Percentiles rank a stretch among this genome's conserved stretches.
These are phyloP conservation scores for Martensiomyces pterosporus DNA, from an alignment of 192 early-diverging fungal species.

Conservation along the genomic window DNA sequence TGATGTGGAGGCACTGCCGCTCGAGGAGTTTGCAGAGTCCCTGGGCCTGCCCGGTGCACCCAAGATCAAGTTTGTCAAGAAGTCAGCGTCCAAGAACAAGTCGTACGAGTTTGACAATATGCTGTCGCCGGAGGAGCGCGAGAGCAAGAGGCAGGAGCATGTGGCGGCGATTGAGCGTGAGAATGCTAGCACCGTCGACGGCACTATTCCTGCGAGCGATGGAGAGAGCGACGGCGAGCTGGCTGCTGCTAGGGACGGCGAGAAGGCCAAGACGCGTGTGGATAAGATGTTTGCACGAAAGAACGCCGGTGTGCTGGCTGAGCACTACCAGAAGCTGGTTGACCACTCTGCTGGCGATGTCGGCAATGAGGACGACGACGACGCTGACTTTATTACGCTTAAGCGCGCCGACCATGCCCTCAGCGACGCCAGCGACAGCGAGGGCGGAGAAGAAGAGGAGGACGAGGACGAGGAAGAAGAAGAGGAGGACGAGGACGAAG, in stretches of 20 bases:
- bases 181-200: slow-evolving; percentile 18
- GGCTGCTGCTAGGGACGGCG: slow-evolving; percentile 27
- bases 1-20: slow-evolving; percentile 79
- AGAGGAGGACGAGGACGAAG: slow-evolving; percentile 40
- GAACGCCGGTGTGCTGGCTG: slow-evolving; percentile 85
- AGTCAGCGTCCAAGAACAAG: slow-evolving; percentile 61
- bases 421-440: slow-evolving; percentile 46
- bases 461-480: slow-evolving; percentile 25
- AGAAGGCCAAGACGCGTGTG: slow-evolving; percentile 64
- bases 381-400: slow-evolving; percentile 80
- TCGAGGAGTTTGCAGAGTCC: slow-evolving; percentile 81
- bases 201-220: slow-evolving; percentile 6
- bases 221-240: slow-evolving; percentile 29
- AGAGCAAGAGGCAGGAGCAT: slow-evolving; percentile 14
- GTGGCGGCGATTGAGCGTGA: slow-evolving; percentile 26
- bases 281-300: slow-evolving; percentile 92
- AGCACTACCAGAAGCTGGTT: slow-evolving; percentile 85
- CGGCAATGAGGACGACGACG: slow-evolving; percentile 52
- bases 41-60: slow-evolving; percentile 95
- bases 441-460: slow-evolving; percentile 25
- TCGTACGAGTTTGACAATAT: slow-evolving; percentile 52
- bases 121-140: slow-evolving; percentile 46
- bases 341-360: slow-evolving; percentile 55
- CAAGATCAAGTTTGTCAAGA: slow-evolving; percentile 87
- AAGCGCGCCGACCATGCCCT: slow-evolving; percentile 80